These are phyloP conservation scores for Basidiobolus meristosporus DNA, from an alignment of 371 early-diverging fungal genomes.

Conservation along the genomic window DNA sequence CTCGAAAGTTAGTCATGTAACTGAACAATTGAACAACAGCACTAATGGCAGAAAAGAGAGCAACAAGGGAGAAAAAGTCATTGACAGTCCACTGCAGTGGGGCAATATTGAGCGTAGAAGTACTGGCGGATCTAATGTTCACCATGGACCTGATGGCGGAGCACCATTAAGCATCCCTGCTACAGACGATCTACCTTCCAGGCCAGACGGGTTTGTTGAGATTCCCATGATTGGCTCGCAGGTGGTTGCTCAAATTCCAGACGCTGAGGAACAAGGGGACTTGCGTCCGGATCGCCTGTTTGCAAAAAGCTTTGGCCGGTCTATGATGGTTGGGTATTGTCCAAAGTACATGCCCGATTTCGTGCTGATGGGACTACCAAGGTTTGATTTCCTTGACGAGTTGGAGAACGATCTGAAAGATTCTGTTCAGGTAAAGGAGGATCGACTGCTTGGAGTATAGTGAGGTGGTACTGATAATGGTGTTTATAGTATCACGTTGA, in stretches of 20 bases:
- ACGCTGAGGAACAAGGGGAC: conserved; percentile 1
- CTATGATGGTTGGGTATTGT: conserved; percentile 34
- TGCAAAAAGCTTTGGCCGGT: conserved; percentile 40
- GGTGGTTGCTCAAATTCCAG: not conserved
- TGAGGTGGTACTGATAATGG: too few species aligned
- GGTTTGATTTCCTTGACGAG: conserved; percentile 18
- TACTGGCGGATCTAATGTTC: too few species aligned
- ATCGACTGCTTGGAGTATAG: conserved; percentile 1
- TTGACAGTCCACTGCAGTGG: too few species aligned
- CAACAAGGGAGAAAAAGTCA: too few species aligned
- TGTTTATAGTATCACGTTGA: conserved; percentile 2
- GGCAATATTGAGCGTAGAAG: conserved; percentile 5
- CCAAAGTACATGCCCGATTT: conserved; percentile 34
- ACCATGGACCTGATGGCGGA: conserved; percentile 1
- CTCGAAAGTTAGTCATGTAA: conserved; percentile 2
- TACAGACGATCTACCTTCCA: not conserved
- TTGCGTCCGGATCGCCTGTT: conserved; percentile 23
- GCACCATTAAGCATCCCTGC: too few species aligned
- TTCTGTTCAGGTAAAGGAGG: conserved; percentile 10
- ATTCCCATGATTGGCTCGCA: not conserved
- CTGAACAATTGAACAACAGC: too few species aligned
- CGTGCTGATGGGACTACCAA: conserved; percentile 35
- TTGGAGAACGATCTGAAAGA: conserved; percentile 28
- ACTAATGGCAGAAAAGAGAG: too few species aligned
- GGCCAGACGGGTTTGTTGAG: not conserved